Conservation (phyloP, 2,329 filamentous ascomycete species). For the Cladophialophora immunda region DNA sequence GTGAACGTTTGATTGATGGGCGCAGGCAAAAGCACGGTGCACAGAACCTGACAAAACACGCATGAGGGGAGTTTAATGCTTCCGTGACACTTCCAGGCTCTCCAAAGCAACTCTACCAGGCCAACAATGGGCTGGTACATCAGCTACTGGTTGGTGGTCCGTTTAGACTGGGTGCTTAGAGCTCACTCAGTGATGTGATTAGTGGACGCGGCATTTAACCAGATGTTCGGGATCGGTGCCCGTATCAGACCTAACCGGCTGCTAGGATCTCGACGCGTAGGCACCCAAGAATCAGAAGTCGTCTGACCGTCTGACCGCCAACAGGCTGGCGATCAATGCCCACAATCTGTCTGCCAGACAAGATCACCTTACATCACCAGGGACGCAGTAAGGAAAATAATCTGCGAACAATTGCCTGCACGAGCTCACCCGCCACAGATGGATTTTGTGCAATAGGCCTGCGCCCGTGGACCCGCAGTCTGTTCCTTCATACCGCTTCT, state of each 20-base stretch:
- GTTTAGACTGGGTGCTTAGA: slow-evolving; percentile 6
- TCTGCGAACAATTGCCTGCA: background rate
- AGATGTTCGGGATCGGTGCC: slow-evolving; percentile 7
- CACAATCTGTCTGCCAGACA: background rate
- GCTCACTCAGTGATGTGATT: slow-evolving; percentile 2
- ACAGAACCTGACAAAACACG: slow-evolving; percentile 25
- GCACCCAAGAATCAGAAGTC: background rate
- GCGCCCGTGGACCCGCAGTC: background rate
- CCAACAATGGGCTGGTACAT: background rate
- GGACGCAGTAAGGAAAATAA: background rate
- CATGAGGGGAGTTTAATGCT: slow-evolving; percentile 17
- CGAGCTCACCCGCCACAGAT: background rate
- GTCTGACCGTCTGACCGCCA: slow-evolving; percentile 4
- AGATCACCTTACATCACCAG: background rate
- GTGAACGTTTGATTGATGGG: slow-evolving; percentile 15
- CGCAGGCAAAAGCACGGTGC: slow-evolving; percentile 22
- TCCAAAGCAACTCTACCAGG: slow-evolving; percentile 3
- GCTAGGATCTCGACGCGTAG: background rate
- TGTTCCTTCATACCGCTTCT: background rate
- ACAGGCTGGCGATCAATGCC: background rate
- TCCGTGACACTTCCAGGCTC: slow-evolving; percentile 13
- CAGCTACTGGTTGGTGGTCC: background rate
- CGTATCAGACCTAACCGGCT: slow-evolving; percentile 7
- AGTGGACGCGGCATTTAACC: slow-evolving; percentile 9
- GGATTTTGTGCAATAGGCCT: background rate